Percentiles rank a stretch among this genome's conserved stretches.
These are phyloP conservation scores for Zygosaccharomyces sapae DNA, from an alignment of 1,139 yeast genomes.

Conservation along the genomic window DNA sequence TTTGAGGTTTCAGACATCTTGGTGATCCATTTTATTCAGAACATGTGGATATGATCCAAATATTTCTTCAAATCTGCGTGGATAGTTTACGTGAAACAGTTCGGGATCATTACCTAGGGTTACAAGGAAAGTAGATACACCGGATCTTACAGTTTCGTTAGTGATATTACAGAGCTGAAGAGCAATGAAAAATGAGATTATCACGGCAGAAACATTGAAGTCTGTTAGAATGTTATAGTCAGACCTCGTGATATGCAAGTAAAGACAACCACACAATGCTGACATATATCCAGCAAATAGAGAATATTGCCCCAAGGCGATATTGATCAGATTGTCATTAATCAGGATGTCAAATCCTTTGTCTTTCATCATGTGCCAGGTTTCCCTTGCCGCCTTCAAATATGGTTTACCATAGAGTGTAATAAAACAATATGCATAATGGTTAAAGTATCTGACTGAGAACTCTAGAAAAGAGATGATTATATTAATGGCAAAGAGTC, in stretches of 20 bases:
- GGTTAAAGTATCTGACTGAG: slow-evolving; percentile 81
- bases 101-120: slow-evolving; percentile 88
- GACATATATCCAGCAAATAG: slow-evolving; percentile 65
- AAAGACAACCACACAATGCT: slow-evolving; percentile 67
- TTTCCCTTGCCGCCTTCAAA: slow-evolving; percentile 70
- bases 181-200: slow-evolving; percentile 71
- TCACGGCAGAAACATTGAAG: slow-evolving; percentile 74
- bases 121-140: slow-evolving; percentile 80
- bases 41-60: slow-evolving; percentile 75
- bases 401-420: slow-evolving; percentile 85
- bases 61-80: slow-evolving; percentile 68
- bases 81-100: slow-evolving; percentile 70
- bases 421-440: slow-evolving; percentile 82
- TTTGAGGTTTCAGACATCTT: slow-evolving; percentile 21
- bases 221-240: slow-evolving; percentile 61
- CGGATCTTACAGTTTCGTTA: slow-evolving; percentile 71
- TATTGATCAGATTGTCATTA: slow-evolving; percentile 77
- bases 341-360: slow-evolving; percentile 85
- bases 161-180: slow-evolving; percentile 73
- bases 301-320: slow-evolving; percentile 69
- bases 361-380: slow-evolving; percentile 70
- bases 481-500: slow-evolving; percentile 55
- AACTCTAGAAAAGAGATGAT: slow-evolving; percentile 66
- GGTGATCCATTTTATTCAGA: slow-evolving; percentile 47
- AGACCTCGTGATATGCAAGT: slow-evolving; percentile 66